A percentile compares a stretch with the other conserved stretches of the same genome.
Evolutionary conservation across 345 rosid species (phyloP).

Genomic region (Clausena lansium): DNA sequence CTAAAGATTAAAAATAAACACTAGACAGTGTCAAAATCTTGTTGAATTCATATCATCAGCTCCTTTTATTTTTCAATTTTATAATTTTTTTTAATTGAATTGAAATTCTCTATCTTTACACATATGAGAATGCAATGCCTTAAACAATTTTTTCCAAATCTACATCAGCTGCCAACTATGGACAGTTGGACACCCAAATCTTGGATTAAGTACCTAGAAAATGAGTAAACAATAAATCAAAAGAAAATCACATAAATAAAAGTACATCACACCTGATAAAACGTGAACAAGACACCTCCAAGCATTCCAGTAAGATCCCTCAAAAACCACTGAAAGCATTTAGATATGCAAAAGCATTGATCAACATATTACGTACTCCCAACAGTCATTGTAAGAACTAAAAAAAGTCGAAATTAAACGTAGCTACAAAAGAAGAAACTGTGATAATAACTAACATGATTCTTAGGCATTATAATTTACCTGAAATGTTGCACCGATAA

Average conservation of each 20-base stretch:
- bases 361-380: background rate
- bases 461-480: conserved; percentile 26
- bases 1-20: conserved; percentile 33
- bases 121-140: background rate
- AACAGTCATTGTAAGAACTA: background rate
- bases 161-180: background rate
- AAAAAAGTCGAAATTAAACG: conserved; percentile 1
- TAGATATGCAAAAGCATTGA: background rate
- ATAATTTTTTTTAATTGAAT: background rate
- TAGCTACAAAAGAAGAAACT: background rate
- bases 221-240: background rate
- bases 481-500: conserved; percentile 95
- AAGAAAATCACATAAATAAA: conserved; percentile 10
- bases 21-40: conserved; percentile 1
- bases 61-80: background rate
- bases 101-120: background rate
- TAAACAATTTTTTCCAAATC: background rate
- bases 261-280: conserved; percentile 61
- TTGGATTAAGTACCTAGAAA: background rate
- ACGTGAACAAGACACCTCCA: conserved; percentile 91
- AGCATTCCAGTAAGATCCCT: conserved; percentile 98
- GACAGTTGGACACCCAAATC: background rate
- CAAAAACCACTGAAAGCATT: conserved; percentile 76
- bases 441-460: background rate
- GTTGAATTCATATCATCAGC: background rate